These are phyloP conservation scores for Podila minutissima DNA, from an alignment of 192 early-diverging fungal genomes.

Conservation along the genomic window DNA sequence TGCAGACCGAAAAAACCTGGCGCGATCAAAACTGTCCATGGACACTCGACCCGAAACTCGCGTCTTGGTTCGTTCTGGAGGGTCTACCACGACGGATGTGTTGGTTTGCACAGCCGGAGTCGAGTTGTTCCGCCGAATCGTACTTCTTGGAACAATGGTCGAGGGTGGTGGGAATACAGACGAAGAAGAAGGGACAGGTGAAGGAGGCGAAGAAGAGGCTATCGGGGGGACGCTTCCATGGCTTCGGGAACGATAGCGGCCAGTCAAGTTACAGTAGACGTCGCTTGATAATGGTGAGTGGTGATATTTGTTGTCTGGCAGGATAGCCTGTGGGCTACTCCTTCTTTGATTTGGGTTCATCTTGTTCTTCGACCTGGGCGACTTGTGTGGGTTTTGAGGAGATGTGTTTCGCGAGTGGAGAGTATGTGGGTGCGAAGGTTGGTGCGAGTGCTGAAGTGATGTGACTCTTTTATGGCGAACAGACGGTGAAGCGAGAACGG, in stretches of 20 bases:
- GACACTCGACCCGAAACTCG: constrained; percentile 15
- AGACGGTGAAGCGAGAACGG: no score
- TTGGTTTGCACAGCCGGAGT: constrained; percentile 16
- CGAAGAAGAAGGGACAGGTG: neutral
- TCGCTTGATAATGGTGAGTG: neutral
- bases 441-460: no score
- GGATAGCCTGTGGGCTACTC: neutral
- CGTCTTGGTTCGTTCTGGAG: neutral
- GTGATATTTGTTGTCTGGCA: neutral
- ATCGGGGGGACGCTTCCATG: neutral
- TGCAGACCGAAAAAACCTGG: constrained; percentile 6
- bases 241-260: neutral
- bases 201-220: neutral
- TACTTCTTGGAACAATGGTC: constrained; percentile 2
- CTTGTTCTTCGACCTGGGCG: neutral
- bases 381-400: neutral
- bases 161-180: constrained; percentile 2
- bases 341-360: neutral
- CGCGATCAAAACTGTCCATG: constrained; percentile 40
- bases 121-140: constrained; percentile 32
- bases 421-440: no score
- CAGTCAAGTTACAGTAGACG: neutral
- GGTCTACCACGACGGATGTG: neutral
- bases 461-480: no score
- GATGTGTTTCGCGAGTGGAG: no score